Percentiles rank a stretch among this genome's conserved stretches.
These are phyloP conservation scores for Neoascochyta sp. DNA, from an alignment of 2,329 filamentous ascomycete species.

Conservation along the genomic window DNA sequence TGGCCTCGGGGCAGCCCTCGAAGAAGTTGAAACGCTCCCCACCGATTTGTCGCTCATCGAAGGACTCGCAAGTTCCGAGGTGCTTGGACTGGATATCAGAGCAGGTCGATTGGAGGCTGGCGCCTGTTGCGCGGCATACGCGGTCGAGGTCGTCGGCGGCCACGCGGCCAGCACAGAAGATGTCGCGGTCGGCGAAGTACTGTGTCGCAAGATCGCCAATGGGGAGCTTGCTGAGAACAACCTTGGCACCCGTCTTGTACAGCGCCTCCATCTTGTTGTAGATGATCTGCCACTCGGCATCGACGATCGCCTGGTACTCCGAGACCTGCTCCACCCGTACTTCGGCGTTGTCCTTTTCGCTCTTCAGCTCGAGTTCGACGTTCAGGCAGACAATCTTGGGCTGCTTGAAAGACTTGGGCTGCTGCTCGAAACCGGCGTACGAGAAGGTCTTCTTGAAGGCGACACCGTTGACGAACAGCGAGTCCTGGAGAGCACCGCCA, in stretches of 20 bases:
- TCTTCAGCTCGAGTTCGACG: conserved; percentile 96
- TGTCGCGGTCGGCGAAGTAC: conserved; percentile 93
- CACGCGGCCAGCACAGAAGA: conserved; percentile 97
- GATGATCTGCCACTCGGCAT: conserved; percentile 99
- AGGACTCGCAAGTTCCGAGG: conserved; percentile 82
- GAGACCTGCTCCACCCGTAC: conserved; percentile 97
- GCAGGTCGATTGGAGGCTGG: conserved; percentile 90
- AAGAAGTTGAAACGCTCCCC: conserved; percentile 99
- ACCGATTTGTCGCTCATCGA: conserved; percentile 96
- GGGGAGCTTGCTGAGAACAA: conserved; percentile 93
- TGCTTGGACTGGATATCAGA: conserved; percentile 88
- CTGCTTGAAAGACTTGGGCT: conserved; percentile 90
- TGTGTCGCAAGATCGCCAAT: conserved; percentile 97
- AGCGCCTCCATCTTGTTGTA: conserved; percentile 98
- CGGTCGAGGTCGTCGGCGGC: conserved; percentile 90
- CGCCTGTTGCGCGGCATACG: conserved; percentile 90
- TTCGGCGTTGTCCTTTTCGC: conserved; percentile 98
- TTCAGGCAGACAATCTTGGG: conserved; percentile 97
- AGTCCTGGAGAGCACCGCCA: conserved; percentile 92
- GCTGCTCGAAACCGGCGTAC: conserved; percentile 98
- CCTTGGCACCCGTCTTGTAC: conserved; percentile 91
- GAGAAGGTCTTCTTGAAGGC: conserved; percentile 99
- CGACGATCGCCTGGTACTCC: conserved; percentile 98
- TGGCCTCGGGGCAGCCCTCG: conserved; percentile 88
- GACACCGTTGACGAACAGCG: conserved; percentile 94